phyloP scores from a whole-genome alignment of 1,139 yeast genomes.

The Candida gigantensis region DNA sequence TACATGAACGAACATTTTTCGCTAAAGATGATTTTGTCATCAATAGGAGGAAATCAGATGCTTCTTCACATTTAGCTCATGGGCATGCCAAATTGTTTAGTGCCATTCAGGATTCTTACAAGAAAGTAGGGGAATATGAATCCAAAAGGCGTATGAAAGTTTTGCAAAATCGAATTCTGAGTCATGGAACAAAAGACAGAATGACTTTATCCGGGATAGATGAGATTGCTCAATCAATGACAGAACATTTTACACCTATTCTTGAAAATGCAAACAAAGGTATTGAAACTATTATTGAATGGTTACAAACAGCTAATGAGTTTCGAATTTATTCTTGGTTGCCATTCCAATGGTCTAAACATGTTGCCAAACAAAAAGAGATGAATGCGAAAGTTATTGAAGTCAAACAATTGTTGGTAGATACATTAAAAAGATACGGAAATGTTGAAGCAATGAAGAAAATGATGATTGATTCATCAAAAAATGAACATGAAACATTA shows the following conservation, averaged over 20 bases:
- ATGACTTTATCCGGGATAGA: constrained; percentile 28
- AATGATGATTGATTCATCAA: constrained; percentile 15
- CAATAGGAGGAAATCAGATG: constrained; percentile 18
- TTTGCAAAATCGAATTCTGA: constrained; percentile 23
- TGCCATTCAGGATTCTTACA: constrained; percentile 32
- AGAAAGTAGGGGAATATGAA: constrained; percentile 35
- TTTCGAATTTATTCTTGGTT: constrained; percentile 25
- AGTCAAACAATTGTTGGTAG: constrained; percentile 13
- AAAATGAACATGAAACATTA: constrained; percentile 28
- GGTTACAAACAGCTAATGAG: constrained; percentile 34
- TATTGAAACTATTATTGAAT: constrained; percentile 20
- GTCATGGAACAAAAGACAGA: constrained; percentile 17
- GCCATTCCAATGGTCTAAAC: constrained; percentile 17
- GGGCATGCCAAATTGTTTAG: constrained; percentile 23
- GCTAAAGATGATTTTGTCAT: constrained; percentile 17
- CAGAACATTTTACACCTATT: constrained; percentile 22
- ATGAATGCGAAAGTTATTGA: constrained; percentile 19
- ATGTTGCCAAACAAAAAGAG: constrained; percentile 20
- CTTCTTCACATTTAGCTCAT: constrained; percentile 16
- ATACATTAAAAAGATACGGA: constrained; percentile 14
- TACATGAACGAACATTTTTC: constrained; percentile 29
- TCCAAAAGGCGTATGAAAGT: constrained; percentile 22
- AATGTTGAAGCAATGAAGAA: constrained; percentile 18
- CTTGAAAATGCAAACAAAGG: constrained; percentile 22
- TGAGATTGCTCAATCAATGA: constrained; percentile 20